Percentiles rank a stretch among this genome's conserved stretches.
phyloP scores from a whole-genome alignment of 2,329 filamentous ascomycete species.

The Anisogramma anomala region DNA sequence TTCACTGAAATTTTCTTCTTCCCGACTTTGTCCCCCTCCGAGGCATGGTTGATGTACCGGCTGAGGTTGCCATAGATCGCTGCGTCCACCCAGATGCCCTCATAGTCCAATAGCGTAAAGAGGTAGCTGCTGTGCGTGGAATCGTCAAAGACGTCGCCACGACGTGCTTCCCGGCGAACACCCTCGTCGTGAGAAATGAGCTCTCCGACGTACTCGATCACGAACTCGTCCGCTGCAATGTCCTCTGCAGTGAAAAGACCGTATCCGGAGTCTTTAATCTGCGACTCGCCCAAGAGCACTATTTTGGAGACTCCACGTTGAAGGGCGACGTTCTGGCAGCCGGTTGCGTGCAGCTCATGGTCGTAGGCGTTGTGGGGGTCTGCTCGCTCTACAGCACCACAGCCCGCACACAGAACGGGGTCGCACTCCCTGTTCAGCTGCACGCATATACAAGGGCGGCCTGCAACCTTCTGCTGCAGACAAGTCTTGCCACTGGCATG shows the following conservation, averaged over 20 bases:
- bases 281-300: constrained; percentile 58
- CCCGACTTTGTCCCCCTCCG: constrained; percentile 36
- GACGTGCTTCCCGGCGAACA: constrained; percentile 52
- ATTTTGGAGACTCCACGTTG: constrained; percentile 56
- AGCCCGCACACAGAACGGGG: constrained; percentile 58
- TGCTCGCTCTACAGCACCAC: constrained; percentile 57
- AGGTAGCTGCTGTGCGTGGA: constrained; percentile 54
- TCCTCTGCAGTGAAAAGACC: constrained; percentile 63
- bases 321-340: constrained; percentile 61
- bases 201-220: constrained; percentile 74
- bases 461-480: constrained; percentile 41
- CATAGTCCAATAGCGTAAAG: constrained; percentile 47
- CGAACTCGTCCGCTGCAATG: constrained; percentile 56
- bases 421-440: constrained; percentile 70
- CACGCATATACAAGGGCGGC: constrained; percentile 55
- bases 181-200: constrained; percentile 59
- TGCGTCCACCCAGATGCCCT: constrained; percentile 60
- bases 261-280: constrained; percentile 57
- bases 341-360: constrained; percentile 40
- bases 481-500: constrained; percentile 48
- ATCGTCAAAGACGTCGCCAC: constrained; percentile 50
- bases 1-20: constrained; percentile 39
- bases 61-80: constrained; percentile 70
- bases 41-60: constrained; percentile 73
- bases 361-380: constrained; percentile 57